Evolutionary conservation across 2,329 filamentous ascomycete genomes (phyloP).

Genomic region (Ceratocystis huliohia): DNA sequence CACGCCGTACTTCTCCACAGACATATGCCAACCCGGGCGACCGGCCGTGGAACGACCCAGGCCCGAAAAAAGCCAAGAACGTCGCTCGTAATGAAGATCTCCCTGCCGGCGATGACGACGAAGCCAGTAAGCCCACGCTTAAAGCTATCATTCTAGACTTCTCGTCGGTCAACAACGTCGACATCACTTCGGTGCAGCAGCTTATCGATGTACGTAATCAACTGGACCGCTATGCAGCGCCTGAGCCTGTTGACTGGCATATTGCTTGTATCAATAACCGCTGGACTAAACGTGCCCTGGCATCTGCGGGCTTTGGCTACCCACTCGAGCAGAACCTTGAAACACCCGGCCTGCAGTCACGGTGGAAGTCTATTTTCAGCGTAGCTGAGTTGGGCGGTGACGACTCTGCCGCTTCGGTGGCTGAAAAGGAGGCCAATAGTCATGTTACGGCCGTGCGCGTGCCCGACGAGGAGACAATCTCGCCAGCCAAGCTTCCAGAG

Average conservation of each 20-base stretch:
- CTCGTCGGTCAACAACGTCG: conserved; percentile 83
- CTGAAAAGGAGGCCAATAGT: conserved; percentile 51
- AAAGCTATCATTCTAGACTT: conserved; percentile 92
- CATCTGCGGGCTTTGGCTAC: conserved; percentile 77
- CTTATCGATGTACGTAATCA: conserved; percentile 92
- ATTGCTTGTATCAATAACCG: conserved; percentile 86
- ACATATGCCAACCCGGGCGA: conserved; percentile 57
- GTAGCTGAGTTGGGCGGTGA: conserved; percentile 73
- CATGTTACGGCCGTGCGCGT: conserved; percentile 22
- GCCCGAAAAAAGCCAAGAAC: conserved; percentile 45
- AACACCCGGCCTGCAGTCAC: conserved; percentile 41
- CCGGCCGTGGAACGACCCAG: conserved; percentile 89
- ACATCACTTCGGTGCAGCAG: conserved; percentile 83
- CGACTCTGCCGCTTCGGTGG: conserved; percentile 54
- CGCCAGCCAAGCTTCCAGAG: neutral
- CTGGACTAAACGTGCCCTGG: conserved; percentile 86
- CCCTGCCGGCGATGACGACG: conserved; percentile 24
- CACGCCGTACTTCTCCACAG: conserved; percentile 61
- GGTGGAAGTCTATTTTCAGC: conserved; percentile 92
- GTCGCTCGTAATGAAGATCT: conserved; percentile 25
- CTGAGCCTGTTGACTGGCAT: conserved; percentile 84
- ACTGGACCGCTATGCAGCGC: conserved; percentile 70
- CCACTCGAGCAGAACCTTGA: conserved; percentile 40
- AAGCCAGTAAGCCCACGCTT: conserved; percentile 50
- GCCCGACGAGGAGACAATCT: conserved; percentile 14